Base-by-base conservation (phyloP, 2,329 filamentous ascomycete species). In the Penicillium janthinellum region DNA sequence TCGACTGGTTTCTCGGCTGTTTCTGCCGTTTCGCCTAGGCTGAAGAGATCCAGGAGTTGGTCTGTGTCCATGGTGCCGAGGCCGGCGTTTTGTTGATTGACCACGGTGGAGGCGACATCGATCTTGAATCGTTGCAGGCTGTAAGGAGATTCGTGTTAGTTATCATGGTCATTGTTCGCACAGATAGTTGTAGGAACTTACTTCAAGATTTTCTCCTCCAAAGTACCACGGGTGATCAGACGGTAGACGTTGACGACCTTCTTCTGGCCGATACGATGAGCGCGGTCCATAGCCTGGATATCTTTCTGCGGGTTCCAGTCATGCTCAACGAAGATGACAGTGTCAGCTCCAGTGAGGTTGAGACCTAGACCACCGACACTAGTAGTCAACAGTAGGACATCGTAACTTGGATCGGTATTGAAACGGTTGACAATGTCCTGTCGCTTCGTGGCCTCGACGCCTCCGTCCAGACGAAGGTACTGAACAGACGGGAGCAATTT, bases 271-370 rank as follows among this genome's bases (percentile, higher is more conserved):
- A 99, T 98, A 68, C 95, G 89, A 82, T 99, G 95, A 8, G 95
- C 95, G 61, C 95, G 92, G 74, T 99, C 95, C 95, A 99, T 99
- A 67, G 95, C 95, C 74, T 99, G 95, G 67, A 99, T 86, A 77
- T 99, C 95, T 77, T 96, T 96, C 75, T 99, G 95, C 35, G 95
- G 95, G 74, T 99, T 99, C 95, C 95, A 99, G 77, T 99, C 95
- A 77, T 99, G 96, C 78, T 99, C 95, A 34, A 99, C 96, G 71
- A 99, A 99, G 69, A 99, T 99, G 75, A 99, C 95, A 0, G 95
- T 99, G 77, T 99, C 95, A 3, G 95, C 95, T 67, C 95, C 95
- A 0, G 95, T 99, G 65, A 99, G 81, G 76, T 99, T 99, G 58
- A 99, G 85, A 31, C 95, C 95, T 1, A 99, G 82, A 64, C 95